Percentiles rank a stretch among this genome's conserved stretches.
Conservation (phyloP, 352 stramenopile genomes). For the Aphanomyces astaci region DNA sequence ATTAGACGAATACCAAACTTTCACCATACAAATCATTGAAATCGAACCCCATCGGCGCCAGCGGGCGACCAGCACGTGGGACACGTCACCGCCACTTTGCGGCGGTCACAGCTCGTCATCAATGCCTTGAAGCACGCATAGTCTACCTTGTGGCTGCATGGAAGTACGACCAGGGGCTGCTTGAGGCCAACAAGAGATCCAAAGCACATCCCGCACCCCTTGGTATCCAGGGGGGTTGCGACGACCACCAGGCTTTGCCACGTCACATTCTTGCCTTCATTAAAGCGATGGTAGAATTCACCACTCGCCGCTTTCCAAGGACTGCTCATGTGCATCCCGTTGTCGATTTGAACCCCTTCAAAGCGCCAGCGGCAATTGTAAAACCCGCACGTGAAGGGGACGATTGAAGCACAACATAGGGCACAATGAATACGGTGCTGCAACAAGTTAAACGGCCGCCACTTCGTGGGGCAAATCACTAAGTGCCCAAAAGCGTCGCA, state of each 20-base stretch:
- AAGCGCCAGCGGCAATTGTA: slow-evolving; percentile 19
- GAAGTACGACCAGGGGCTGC: not conserved
- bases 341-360: slow-evolving; percentile 6
- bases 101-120: not conserved
- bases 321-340: slow-evolving; percentile 20
- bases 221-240: not conserved
- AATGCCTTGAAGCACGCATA: not conserved
- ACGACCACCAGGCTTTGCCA: not conserved
- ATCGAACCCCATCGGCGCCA: too few species aligned
- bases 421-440: not conserved
- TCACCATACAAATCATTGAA: too few species aligned
- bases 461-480: slow-evolving; percentile 3
- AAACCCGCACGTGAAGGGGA: slow-evolving; percentile 16
- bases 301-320: not conserved
- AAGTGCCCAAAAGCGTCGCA: not conserved
- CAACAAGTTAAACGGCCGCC: slow-evolving; percentile 12
- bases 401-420: not conserved
- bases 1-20: too few species aligned
- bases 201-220: not conserved
- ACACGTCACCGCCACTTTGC: not conserved
- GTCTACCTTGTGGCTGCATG: not conserved
- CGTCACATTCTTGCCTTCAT: not conserved
- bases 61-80: not conserved
- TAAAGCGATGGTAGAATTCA: not conserved
- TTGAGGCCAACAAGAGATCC: not conserved